These are phyloP conservation scores for Striga asiatica DNA, from an alignment of 257 asterid genomes.

Conservation along the genomic window DNA sequence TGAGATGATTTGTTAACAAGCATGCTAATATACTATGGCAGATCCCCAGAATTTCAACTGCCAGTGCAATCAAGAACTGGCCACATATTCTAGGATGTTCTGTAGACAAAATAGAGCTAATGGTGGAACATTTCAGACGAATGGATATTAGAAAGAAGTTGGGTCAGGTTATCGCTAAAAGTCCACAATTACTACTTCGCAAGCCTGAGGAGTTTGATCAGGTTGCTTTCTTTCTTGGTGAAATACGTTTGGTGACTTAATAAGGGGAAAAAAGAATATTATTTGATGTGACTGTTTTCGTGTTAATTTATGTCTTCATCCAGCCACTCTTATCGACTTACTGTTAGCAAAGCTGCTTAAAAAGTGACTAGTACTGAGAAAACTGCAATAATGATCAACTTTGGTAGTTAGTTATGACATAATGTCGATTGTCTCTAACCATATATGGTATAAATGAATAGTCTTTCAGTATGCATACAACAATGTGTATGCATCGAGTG, in stretches of 20 bases:
- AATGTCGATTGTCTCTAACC: neutral
- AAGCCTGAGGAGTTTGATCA: slow-evolving; percentile 67
- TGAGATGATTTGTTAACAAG: slow-evolving; percentile 1
- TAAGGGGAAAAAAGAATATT: neutral
- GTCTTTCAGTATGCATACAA: no score
- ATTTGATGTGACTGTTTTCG: no score
- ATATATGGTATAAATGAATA: neutral
- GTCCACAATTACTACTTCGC: slow-evolving; percentile 76
- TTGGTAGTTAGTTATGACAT: no score
- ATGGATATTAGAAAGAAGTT: slow-evolving; percentile 46
- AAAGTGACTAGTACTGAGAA: neutral
- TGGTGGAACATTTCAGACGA: slow-evolving; percentile 42
- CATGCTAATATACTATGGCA: slow-evolving; percentile 23
- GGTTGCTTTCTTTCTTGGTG: slow-evolving; percentile 46
- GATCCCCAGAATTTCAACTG: slow-evolving; percentile 56
- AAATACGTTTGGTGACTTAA: neutral
- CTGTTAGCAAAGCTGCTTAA: neutral
- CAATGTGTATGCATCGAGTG: no score
- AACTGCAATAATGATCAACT: no score
- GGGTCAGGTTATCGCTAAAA: slow-evolving; percentile 62
- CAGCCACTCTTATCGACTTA: neutral
- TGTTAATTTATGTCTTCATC: no score
- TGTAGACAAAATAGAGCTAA: slow-evolving; percentile 47
- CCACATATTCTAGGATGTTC: slow-evolving; percentile 81
- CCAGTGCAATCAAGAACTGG: slow-evolving; percentile 53